These are phyloP conservation scores for Alternaria triticina DNA, from an alignment of 2,329 filamentous ascomycete genomes.

Conservation along the genomic window DNA sequence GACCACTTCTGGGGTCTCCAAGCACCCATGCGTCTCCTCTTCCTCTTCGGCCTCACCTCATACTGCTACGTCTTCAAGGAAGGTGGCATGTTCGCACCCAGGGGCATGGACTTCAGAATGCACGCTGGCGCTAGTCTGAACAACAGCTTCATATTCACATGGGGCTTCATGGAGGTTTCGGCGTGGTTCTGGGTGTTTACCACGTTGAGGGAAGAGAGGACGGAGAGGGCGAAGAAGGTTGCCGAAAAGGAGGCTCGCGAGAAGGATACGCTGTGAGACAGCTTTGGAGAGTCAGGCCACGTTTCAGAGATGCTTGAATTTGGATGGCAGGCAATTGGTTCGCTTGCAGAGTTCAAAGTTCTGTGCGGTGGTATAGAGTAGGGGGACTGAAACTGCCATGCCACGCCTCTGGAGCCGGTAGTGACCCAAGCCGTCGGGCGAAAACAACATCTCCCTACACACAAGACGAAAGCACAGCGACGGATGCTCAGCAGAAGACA, in stretches of 20 bases:
- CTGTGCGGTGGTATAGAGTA: not conserved
- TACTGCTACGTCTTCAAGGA: constrained; percentile 70
- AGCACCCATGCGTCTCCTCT: constrained; percentile 68
- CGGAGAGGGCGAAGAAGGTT: constrained; percentile 35
- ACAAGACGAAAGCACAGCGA: not conserved
- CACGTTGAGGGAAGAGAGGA: constrained; percentile 46
- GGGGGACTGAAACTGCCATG: not conserved
- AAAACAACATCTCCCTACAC: not conserved
- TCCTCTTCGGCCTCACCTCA: constrained; percentile 66
- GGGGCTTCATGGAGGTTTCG: constrained; percentile 81
- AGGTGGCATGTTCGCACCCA: constrained; percentile 54
- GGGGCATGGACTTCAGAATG: constrained; percentile 29
- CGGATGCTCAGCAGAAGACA: not conserved
- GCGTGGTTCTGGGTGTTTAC: constrained; percentile 79
- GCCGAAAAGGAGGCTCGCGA: constrained; percentile 44
- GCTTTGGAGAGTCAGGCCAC: not conserved
- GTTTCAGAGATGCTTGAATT: not conserved
- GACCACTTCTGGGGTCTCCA: constrained; percentile 56
- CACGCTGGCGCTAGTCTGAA: constrained; percentile 69
- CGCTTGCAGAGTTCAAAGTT: not conserved
- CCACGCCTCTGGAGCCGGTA: not conserved
- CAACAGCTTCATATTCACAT: constrained; percentile 84
- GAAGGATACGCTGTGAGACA: constrained; percentile 23
- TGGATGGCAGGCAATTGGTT: not conserved
- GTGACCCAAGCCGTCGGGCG: not conserved